These are phyloP conservation scores for Aspergillus carbonarius DNA, from an alignment of 2,329 filamentous ascomycete genomes.

Conservation along the genomic window DNA sequence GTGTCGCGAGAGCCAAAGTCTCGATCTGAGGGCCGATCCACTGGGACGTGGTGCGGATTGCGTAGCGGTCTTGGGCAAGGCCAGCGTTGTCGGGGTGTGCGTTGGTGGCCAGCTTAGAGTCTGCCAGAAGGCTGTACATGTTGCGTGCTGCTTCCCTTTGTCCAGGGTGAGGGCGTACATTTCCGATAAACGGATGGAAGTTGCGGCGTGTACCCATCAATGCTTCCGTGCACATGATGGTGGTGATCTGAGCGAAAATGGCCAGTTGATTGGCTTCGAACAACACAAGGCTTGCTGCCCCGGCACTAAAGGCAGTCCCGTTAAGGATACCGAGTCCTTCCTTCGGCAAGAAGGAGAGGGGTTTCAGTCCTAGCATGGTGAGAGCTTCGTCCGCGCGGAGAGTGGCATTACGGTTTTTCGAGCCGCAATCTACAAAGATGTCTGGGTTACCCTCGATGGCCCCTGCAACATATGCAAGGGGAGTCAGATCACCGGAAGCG, in stretches of 20 bases:
- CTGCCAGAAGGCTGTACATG: slow-evolving; percentile 52
- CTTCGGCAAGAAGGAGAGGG: slow-evolving; percentile 47
- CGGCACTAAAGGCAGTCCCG: slow-evolving; percentile 51
- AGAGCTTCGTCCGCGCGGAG: slow-evolving; percentile 37
- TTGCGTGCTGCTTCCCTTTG: slow-evolving; percentile 59
- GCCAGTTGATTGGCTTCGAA: slow-evolving; percentile 56
- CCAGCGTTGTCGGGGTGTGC: slow-evolving; percentile 15
- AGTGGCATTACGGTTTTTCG: slow-evolving; percentile 7
- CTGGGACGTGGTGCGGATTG: slow-evolving; percentile 63
- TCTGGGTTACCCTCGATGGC: slow-evolving; percentile 38
- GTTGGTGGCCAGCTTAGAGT: slow-evolving; percentile 37
- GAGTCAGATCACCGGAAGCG: slow-evolving; percentile 39
- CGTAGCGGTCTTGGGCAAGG: slow-evolving; percentile 64
- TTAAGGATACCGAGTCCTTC: slow-evolving; percentile 54
- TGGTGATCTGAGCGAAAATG: slow-evolving; percentile 57
- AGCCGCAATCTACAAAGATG: slow-evolving; percentile 33
- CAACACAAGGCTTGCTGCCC: slow-evolving; percentile 48
- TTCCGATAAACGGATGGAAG: slow-evolving; percentile 59
- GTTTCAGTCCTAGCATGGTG: slow-evolving; percentile 25
- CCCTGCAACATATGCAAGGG: slow-evolving; percentile 38
- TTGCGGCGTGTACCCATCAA: slow-evolving; percentile 57
- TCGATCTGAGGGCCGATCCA: slow-evolving; percentile 68
- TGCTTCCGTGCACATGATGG: slow-evolving; percentile 62
- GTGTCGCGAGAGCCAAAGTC: slow-evolving; percentile 58
- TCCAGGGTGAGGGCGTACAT: slow-evolving; percentile 59